Evolutionary conservation across 2,329 filamentous ascomycete genomes (phyloP).

Genomic region (Venturia oleaginea): DNA sequence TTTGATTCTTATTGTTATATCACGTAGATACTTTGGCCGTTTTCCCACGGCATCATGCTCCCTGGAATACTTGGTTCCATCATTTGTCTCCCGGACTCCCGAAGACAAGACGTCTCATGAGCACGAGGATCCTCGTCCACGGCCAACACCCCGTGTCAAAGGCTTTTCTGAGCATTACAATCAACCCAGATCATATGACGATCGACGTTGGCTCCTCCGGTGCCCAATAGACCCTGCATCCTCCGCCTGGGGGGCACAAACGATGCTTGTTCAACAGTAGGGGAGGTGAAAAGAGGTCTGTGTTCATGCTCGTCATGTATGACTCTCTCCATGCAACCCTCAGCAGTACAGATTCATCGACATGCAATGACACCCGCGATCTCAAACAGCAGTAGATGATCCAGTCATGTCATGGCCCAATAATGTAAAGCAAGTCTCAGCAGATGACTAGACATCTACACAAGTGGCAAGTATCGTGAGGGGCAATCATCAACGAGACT

Average conservation of each 20-base stretch:
- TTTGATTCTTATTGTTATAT: background rate
- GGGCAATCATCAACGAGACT: background rate
- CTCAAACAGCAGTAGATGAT: background rate
- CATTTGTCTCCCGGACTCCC: too few species aligned
- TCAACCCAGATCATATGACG: background rate
- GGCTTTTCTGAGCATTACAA: background rate
- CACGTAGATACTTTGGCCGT: background rate
- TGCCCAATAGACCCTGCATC: conserved; percentile 3
- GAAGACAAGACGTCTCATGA: background rate
- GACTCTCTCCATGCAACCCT: too few species aligned
- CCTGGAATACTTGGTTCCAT: background rate
- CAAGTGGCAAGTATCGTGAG: background rate
- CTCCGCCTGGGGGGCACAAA: background rate
- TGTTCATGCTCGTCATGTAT: background rate
- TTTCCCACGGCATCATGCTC: background rate
- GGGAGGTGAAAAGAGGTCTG: background rate
- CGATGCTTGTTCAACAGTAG: background rate
- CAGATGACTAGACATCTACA: background rate
- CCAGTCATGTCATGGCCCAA: background rate
- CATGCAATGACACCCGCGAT: background rate
- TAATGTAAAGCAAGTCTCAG: background rate
- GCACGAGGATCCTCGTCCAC: background rate
- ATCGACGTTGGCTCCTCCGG: background rate
- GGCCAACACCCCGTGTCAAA: background rate
- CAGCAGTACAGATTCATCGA: too few species aligned